Percentiles rank a stretch among this genome's conserved stretches.
phyloP scores from a whole-genome alignment of 2,329 filamentous ascomycete species.

The Talaromyces sp. region DNA sequence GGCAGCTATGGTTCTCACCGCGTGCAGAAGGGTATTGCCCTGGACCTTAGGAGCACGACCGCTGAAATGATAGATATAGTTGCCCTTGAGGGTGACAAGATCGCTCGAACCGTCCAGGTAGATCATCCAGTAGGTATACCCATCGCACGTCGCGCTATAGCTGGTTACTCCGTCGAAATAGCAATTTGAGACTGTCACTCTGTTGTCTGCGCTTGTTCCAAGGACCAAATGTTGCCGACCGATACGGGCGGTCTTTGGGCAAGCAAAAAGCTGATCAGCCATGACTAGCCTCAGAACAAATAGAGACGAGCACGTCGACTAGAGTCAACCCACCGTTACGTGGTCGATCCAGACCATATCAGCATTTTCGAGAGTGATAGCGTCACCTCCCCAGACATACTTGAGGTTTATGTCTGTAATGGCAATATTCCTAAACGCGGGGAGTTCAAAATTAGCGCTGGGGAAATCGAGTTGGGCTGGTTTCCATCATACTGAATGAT shows the following conservation, averaged over 20 bases:
- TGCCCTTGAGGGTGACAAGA: conserved; percentile 53
- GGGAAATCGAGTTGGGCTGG: not conserved
- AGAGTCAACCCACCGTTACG: conserved; percentile 28
- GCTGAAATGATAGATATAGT: conserved; percentile 55
- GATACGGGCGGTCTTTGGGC: conserved; percentile 47
- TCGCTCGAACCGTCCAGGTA: conserved; percentile 54
- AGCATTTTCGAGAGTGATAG: conserved; percentile 46
- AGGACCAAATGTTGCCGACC: conserved; percentile 57
- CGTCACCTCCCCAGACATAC: conserved; percentile 57
- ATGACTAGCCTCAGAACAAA: not conserved
- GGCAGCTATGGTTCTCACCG: conserved; percentile 18
- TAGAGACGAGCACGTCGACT: not conserved
- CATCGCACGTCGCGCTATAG: conserved; percentile 54
- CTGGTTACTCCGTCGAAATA: conserved; percentile 51
- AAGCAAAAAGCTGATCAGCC: not conserved
- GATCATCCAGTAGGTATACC: conserved; percentile 56
- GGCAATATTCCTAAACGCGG: conserved; percentile 39
- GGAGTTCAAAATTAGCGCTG: not conserved
- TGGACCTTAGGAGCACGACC: conserved; percentile 54
- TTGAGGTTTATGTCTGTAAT: conserved; percentile 52
- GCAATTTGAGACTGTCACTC: conserved; percentile 56
- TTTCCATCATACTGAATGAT: conserved; percentile 45
- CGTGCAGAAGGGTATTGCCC: conserved; percentile 53
- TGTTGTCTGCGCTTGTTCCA: conserved; percentile 47
- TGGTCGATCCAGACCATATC: conserved; percentile 47